A percentile compares a stretch with the other conserved stretches of the same genome.
Conservation (phyloP, 257 asterid genomes). For the Lycium barbarum region DNA sequence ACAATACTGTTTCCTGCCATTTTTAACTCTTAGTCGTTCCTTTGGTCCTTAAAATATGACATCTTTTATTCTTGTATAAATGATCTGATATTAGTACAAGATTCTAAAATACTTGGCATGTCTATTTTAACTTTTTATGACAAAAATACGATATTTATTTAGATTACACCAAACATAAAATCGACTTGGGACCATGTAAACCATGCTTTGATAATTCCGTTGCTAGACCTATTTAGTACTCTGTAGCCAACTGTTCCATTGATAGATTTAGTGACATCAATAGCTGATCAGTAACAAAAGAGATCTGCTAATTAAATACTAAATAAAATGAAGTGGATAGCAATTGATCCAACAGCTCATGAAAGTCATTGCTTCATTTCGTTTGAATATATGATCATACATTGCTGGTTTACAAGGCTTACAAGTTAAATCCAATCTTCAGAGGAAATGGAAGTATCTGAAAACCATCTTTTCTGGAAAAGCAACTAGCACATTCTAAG, state of each 20-base stretch:
- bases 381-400: neutral
- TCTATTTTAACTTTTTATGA: too few relatives aligned
- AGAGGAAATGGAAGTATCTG: neutral
- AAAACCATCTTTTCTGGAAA: constrained; percentile 2
- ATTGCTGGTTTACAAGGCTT: neutral
- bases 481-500: constrained; percentile 8
- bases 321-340: neutral
- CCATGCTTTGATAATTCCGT: neutral
- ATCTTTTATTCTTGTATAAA: too few relatives aligned
- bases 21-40: too few relatives aligned
- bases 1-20: too few relatives aligned
- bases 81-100: too few relatives aligned
- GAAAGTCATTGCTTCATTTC: neutral
- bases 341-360: neutral
- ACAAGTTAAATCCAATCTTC: constrained; percentile 1
- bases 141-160: too few relatives aligned
- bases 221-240: neutral
- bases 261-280: neutral
- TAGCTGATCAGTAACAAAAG: neutral
- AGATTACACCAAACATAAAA: too few relatives aligned
- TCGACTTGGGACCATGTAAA: neutral
- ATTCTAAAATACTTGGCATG: too few relatives aligned
- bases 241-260: neutral
- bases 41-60: too few relatives aligned
- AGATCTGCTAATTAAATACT: neutral